Evolutionary conservation across 257 asterid genomes (phyloP).

Genomic region (Henckelia pumila): DNA sequence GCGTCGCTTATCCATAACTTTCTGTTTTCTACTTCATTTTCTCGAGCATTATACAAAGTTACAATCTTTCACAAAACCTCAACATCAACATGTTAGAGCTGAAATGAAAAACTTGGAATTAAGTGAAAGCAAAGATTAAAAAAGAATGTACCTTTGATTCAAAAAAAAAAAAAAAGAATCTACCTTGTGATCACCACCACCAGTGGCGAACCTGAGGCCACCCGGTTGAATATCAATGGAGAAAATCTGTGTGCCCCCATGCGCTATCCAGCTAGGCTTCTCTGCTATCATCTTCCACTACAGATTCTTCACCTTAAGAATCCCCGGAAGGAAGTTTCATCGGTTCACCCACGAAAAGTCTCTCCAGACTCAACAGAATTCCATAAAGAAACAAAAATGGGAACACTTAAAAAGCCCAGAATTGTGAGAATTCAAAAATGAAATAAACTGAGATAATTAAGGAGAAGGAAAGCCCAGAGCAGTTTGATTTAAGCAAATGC

Average conservation of each 20-base stretch:
- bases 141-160: too few species aligned
- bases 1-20: not conserved
- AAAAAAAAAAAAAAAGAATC: too few species aligned
- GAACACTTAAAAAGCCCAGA: too few species aligned
- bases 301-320: not conserved
- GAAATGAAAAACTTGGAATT: not conserved
- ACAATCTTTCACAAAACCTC: not conserved
- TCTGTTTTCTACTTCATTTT: not conserved
- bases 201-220: conserved; percentile 49
- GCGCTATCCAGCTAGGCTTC: conserved; percentile 42
- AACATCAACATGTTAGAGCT: not conserved
- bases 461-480: not conserved
- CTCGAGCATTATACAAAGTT: not conserved
- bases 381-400: not conserved
- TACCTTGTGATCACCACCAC: conserved; percentile 56
- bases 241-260: conserved; percentile 46
- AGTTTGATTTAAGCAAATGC: not conserved
- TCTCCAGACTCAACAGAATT: not conserved
- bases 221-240: conserved; percentile 54
- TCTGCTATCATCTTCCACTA: conserved; percentile 36
- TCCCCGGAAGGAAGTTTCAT: not conserved
- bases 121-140: not conserved
- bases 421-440: too few species aligned
- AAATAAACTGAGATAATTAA: not conserved
- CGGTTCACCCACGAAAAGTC: not conserved